Evolutionary conservation across 2,329 filamentous ascomycete species (phyloP).

Genomic region (Rhynchosporium secalis): DNA sequence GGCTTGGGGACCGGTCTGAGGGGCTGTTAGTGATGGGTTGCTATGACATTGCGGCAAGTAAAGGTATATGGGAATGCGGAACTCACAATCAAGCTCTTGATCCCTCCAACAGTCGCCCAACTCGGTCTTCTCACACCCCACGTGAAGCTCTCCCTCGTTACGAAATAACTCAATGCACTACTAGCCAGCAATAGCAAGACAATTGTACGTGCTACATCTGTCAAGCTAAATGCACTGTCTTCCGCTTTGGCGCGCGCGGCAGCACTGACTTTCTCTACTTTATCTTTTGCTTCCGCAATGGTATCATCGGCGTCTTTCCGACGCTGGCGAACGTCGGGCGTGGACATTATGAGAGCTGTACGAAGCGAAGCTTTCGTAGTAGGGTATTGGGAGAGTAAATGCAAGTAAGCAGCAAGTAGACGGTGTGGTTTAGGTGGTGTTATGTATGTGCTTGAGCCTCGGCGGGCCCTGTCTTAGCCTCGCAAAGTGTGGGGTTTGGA

Average conservation of each 20-base stretch:
- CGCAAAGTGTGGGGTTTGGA: slow-evolving; percentile 14
- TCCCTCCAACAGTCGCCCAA: slow-evolving; percentile 30
- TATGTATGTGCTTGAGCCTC: slow-evolving; percentile 26
- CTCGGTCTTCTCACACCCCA: slow-evolving; percentile 35
- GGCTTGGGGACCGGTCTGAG: slow-evolving; percentile 58
- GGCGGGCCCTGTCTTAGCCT: slow-evolving; percentile 27
- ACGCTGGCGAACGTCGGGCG: slow-evolving; percentile 19
- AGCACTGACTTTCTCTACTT: slow-evolving; percentile 14
- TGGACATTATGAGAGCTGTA: slow-evolving; percentile 19
- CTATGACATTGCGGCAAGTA: too few species aligned
- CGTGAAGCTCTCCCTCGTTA: slow-evolving; percentile 36
- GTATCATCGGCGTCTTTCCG: slow-evolving; percentile 10
- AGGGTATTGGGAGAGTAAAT: not conserved
- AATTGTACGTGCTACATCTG: slow-evolving; percentile 36
- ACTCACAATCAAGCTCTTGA: slow-evolving; percentile 35
- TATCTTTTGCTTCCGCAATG: slow-evolving; percentile 7
- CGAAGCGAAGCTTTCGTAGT: not conserved
- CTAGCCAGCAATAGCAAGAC: slow-evolving; percentile 34
- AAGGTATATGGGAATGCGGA: not conserved
- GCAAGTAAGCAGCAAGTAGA: not conserved
- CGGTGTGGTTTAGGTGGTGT: slow-evolving; percentile 20
- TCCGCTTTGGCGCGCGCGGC: slow-evolving; percentile 31
- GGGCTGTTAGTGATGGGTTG: not conserved
- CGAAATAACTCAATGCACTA: slow-evolving; percentile 36
- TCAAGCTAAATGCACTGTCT: slow-evolving; percentile 32